Evolutionary conservation across 164 flowering plant species (phyloP).

Genomic region (Vitis rotundifolia): DNA sequence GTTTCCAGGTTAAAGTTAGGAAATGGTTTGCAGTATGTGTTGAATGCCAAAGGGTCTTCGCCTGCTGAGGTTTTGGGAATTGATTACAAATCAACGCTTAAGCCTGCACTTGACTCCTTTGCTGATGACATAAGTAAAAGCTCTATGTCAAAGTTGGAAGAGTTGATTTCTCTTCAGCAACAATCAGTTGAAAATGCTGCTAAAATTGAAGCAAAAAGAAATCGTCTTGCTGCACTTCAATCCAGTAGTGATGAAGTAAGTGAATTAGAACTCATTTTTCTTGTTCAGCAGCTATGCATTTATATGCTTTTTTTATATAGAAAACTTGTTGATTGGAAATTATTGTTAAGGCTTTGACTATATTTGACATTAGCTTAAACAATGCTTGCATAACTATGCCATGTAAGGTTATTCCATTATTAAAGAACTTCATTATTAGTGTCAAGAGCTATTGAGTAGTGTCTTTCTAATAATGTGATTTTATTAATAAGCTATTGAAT

Average conservation of each 20-base stretch:
- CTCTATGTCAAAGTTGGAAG: conserved; percentile 27
- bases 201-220: conserved; percentile 58
- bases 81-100: conserved; percentile 68
- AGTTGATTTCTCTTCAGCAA: conserved; percentile 53
- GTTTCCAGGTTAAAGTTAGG: conserved; percentile 73
- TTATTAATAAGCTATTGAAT: no score
- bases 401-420: no score
- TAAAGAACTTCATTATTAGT: no score
- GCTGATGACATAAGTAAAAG: conserved; percentile 23
- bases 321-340: no score
- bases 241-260: conserved; percentile 67
- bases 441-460: no score
- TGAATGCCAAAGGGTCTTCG: conserved; percentile 66
- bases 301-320: no score
- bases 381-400: no score
- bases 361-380: no score
- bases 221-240: conserved; percentile 48
- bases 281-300: no score
- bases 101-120: conserved; percentile 59
- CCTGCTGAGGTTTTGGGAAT: conserved; percentile 69
- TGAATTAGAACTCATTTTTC: no score
- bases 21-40: conserved; percentile 50
- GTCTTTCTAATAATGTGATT: no score
- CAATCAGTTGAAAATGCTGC: conserved; percentile 48
- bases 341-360: no score